Conservation (phyloP, 495 filamentous ascomycete genomes). For the Penicillium psychrofluorescens region DNA sequence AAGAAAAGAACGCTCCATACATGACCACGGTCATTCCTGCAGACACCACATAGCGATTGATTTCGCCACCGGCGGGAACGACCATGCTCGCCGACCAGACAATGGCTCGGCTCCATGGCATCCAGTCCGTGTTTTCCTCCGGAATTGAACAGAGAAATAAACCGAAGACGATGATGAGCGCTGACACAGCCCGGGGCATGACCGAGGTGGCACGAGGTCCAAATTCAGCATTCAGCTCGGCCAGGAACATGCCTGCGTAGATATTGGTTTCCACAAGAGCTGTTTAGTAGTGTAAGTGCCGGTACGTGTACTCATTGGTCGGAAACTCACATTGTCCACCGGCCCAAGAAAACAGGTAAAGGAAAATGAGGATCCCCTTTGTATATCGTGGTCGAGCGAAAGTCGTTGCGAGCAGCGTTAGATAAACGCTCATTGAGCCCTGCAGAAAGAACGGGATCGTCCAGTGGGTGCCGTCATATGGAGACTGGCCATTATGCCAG, state of each 20-base stretch:
- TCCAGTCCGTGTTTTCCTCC: conserved; percentile 6
- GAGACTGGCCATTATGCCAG: conserved; percentile 2
- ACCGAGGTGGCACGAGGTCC: conserved; percentile 4
- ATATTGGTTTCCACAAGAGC: conserved; percentile 9
- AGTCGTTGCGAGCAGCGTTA: conserved; percentile 6
- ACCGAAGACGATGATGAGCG: conserved; percentile 5
- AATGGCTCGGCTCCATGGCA: conserved; percentile 7
- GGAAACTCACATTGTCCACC: conserved; percentile 3
- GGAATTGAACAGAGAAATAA: conserved; percentile 8
- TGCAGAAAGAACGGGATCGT: conserved; percentile 11
- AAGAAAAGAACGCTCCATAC: conserved; percentile 1
- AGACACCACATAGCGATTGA: conserved; percentile 3
- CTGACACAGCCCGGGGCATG: conserved; percentile 1
- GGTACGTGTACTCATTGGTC: background rate
- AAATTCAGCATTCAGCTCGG: conserved; percentile 8
- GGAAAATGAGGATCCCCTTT: conserved; percentile 5
- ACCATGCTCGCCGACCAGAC: background rate
- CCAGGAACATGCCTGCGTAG: conserved; percentile 12
- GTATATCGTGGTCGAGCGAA: conserved; percentile 1
- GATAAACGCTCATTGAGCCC: conserved; percentile 9
- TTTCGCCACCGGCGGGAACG: conserved; percentile 2
- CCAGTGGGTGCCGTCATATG: conserved; percentile 8
- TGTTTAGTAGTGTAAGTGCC: background rate
- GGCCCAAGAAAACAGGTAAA: conserved; percentile 8
- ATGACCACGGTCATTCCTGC: background rate